Evolutionary conservation across 2,329 filamentous ascomycete genomes (phyloP).

Genomic region (Emergomyces orientalis): DNA sequence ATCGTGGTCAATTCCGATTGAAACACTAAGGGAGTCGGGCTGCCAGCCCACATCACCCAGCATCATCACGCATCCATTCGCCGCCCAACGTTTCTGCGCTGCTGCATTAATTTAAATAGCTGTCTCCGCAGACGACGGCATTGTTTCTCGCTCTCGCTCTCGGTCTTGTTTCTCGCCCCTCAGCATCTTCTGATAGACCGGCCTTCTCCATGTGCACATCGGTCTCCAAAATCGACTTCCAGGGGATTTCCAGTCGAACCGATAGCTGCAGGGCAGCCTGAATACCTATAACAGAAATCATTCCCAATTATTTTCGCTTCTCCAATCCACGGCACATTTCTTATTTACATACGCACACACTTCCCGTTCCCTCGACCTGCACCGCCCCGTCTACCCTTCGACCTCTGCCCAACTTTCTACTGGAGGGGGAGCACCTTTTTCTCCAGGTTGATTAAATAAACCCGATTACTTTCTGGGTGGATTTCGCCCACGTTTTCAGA

Average conservation of each 20-base stretch:
- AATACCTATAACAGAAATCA: neutral
- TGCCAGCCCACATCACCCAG: constrained; percentile 3
- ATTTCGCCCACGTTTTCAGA: neutral
- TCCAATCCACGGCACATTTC: neutral
- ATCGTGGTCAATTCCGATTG: constrained; percentile 10
- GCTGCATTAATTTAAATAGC: neutral
- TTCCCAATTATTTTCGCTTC: neutral
- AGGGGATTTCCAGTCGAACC: neutral
- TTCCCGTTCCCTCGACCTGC: neutral
- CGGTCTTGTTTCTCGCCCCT: neutral
- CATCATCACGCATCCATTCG: neutral
- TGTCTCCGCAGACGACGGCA: neutral
- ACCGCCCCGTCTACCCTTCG: neutral
- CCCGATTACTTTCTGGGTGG: neutral
- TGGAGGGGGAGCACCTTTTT: neutral
- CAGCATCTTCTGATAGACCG: neutral
- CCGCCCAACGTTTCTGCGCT: neutral
- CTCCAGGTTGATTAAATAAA: neutral
- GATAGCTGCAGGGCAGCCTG: constrained; percentile 11
- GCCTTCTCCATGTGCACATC: neutral
- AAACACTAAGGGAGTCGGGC: neutral
- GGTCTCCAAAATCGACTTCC: neutral
- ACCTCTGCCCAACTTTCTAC: neutral
- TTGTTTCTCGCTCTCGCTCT: neutral
- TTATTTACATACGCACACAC: neutral